Evolutionary conservation across 2,329 filamentous ascomycete species (phyloP), one percentile per base, ranked within the genome.

Genomic region (Pestalotiopsis sp.): DNA sequence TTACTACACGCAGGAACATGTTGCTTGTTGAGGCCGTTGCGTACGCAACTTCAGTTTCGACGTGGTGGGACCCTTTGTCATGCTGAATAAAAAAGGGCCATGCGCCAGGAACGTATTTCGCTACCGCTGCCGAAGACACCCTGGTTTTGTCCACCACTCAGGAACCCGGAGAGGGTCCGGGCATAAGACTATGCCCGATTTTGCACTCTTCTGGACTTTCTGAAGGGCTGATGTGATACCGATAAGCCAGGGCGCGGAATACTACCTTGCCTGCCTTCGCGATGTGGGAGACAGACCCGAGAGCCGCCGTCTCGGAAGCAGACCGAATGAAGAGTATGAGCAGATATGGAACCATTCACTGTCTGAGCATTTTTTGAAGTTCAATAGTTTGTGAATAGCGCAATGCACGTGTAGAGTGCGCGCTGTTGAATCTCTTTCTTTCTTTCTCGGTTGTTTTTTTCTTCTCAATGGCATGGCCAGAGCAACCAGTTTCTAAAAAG

Each of bases 61-160:
- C 31, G 6, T 4, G 20, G 59, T 62, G 59, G 59, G 59, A 40
- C 31, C 31, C 59, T 62, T 62, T 62, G 31, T 62, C 59, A 62
- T 62, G 59, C 59, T 41, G 59, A 62, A 12, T n/a, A 4, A 38
- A n/a, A 25, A 59, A 36, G 7, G 31, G 31, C 31, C 31, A 36
- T 36, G 31, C 1, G 1, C 31, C 31, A 36, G 31, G 31, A 36
- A 36, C 31, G 31, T 36, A 36, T 9, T 36, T 36, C 31, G 31
- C 31, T 36, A 36, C 31, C 31, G 31, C 31, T 36, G 31, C 31
- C 31, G 31, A 36, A 9, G 7, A 36, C 31, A 36, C 31, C 31
- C 31, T 36, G 31, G 31, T 36, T 36, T 36, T 36, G 31, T 36
- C 31, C 31, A 36, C 31, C 31, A 36, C 31, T 36, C 31, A 36